These are phyloP conservation scores for Fusarium gaditjirri DNA, from an alignment of 2,329 filamentous ascomycete species.

Conservation along the genomic window DNA sequence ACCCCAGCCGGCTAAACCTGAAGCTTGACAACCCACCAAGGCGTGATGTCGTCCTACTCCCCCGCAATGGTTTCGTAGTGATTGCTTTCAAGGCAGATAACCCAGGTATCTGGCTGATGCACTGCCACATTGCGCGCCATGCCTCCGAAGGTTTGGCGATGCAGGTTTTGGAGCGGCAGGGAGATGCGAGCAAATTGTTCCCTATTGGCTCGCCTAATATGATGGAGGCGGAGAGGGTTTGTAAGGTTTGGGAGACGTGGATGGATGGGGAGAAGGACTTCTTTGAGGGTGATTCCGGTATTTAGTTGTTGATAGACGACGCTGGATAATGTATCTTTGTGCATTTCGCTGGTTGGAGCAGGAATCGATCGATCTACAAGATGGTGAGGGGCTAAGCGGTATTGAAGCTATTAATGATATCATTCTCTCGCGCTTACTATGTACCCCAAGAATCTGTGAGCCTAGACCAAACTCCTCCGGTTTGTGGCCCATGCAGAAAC, in stretches of 20 bases:
- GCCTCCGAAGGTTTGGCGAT: conserved; percentile 46
- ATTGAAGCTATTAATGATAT: no score
- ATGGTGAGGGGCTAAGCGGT: no score
- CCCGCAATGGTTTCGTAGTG: conserved; percentile 54
- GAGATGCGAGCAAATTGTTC: conserved; percentile 17
- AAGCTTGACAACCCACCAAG: conserved; percentile 57
- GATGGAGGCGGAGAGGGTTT: conserved; percentile 22
- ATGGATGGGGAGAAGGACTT: conserved; percentile 5
- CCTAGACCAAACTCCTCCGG: no score
- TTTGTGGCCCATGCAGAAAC: no score
- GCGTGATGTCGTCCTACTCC: conserved; percentile 61
- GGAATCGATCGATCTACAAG: no score
- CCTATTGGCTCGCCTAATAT: not conserved
- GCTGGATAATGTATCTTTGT: no score
- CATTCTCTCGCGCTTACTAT: no score
- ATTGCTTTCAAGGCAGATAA: conserved; percentile 61
- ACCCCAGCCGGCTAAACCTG: conserved; percentile 23
- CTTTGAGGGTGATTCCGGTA: conserved; percentile 23
- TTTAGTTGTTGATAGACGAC: no score
- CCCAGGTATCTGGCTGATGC: conserved; percentile 60
- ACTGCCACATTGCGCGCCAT: conserved; percentile 62
- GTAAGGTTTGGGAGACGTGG: conserved; percentile 20
- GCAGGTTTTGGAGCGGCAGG: conserved; percentile 37
- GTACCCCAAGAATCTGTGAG: no score
- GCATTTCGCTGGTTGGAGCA: no score